Conservation (phyloP, 2,329 filamentous ascomycete species). For the Talaromyces sp. region DNA sequence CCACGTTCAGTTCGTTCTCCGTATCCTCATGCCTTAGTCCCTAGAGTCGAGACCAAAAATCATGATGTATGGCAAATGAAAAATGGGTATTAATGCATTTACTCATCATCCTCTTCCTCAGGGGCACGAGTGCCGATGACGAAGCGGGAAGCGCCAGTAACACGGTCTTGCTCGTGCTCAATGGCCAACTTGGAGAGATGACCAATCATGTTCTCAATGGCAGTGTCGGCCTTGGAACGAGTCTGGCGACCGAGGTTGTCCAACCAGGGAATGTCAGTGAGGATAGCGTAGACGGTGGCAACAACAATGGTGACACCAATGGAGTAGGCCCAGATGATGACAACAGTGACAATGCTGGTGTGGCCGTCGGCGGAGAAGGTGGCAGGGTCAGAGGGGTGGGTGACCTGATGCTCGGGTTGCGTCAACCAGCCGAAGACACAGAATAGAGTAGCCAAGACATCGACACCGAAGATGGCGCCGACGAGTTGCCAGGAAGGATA, state of each 20-base stretch:
- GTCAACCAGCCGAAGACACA: slow-evolving; percentile 69
- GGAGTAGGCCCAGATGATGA: slow-evolving; percentile 55
- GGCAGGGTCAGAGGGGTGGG: slow-evolving; percentile 31
- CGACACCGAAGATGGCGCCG: slow-evolving; percentile 65
- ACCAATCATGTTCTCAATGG: slow-evolving; percentile 55
- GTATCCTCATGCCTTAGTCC: slow-evolving; percentile 16
- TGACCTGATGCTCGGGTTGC: slow-evolving; percentile 48
- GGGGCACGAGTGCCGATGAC: slow-evolving; percentile 43
- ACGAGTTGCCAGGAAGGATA: slow-evolving; percentile 70
- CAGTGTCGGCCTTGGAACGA: slow-evolving; percentile 52
- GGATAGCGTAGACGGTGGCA: slow-evolving; percentile 52
- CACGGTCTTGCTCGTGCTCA: slow-evolving; percentile 49
- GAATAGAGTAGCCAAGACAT: slow-evolving; percentile 67
- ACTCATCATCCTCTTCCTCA: slow-evolving; percentile 48
- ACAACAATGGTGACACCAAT: slow-evolving; percentile 55
- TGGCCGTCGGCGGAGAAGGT: slow-evolving; percentile 48
- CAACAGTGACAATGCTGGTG: slow-evolving; percentile 57
- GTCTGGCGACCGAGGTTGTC: slow-evolving; percentile 55
- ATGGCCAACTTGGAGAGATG: slow-evolving; percentile 54
- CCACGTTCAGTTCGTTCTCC: slow-evolving; percentile 12
- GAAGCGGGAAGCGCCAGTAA: slow-evolving; percentile 47
- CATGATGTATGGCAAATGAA: slow-evolving; percentile 17
- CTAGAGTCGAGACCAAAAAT: slow-evolving; percentile 13
- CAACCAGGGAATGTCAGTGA: slow-evolving; percentile 47
- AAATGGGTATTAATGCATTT: slow-evolving; percentile 22